Conservation (phyloP, 768 basidiomycete genomes). For the Suillus occidentalis region DNA sequence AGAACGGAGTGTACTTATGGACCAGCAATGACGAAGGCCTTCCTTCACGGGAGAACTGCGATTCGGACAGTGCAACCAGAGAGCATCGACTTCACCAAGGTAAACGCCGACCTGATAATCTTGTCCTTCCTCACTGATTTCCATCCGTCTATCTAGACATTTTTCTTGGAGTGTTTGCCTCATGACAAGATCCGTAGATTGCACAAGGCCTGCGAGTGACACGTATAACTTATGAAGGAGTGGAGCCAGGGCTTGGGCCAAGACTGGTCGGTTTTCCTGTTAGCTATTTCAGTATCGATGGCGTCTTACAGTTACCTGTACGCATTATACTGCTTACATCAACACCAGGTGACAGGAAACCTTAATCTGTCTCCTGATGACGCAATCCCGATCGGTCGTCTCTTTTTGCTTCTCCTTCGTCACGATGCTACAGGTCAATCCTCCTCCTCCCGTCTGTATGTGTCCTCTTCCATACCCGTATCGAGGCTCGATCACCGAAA, state of each 20-base stretch:
- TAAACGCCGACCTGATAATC: conserved; percentile 24
- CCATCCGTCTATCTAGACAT: conserved; percentile 48
- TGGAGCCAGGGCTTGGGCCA: conserved; percentile 91
- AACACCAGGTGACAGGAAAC: conserved; percentile 65
- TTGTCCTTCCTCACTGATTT: not conserved
- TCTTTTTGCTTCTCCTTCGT: no score
- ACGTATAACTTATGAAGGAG: conserved; percentile 83
- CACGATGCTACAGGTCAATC: no score
- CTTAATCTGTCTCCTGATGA: conserved; percentile 34
- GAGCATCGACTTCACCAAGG: conserved; percentile 85
- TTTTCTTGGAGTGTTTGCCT: conserved; percentile 76
- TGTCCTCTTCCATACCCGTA: no score
- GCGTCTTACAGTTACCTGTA: conserved; percentile 71
- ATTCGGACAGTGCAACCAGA: conserved; percentile 87
- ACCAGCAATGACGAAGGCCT: conserved; percentile 97
- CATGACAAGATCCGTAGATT: conserved; percentile 65
- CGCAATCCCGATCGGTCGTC: conserved; percentile 35
- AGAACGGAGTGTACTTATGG: conserved; percentile 95
- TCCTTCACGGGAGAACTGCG: conserved; percentile 91
- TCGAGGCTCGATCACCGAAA: no score
- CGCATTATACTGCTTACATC: conserved; percentile 89
- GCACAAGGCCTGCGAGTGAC: conserved; percentile 79
- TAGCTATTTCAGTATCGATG: not conserved
- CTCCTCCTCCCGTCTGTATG: no score
- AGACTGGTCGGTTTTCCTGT: conserved; percentile 56